phyloP scores from a whole-genome alignment of 768 basidiomycete species.

The Psilocybe tampanensis region DNA sequence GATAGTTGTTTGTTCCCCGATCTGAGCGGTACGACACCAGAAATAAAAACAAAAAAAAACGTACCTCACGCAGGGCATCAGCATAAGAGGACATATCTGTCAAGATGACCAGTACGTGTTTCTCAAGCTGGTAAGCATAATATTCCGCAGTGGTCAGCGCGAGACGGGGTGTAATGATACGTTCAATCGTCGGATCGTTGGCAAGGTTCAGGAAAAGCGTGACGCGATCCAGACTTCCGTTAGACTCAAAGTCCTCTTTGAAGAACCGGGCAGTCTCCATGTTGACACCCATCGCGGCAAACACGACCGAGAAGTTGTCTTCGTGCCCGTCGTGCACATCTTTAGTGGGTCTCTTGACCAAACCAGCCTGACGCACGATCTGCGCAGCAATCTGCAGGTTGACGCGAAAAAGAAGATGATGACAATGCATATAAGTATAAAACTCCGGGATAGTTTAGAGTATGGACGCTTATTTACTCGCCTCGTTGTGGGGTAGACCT shows the following conservation, averaged over 20 bases:
- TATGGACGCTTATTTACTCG: conserved; percentile 28
- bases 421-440: background rate
- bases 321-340: conserved; percentile 98
- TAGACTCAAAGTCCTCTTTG: conserved; percentile 99
- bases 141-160: conserved; percentile 99
- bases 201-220: conserved; percentile 98
- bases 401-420: background rate
- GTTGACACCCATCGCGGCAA: conserved; percentile 99
- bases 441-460: background rate
- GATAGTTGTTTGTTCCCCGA: background rate
- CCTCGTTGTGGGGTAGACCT: conserved; percentile 98
- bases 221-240: conserved; percentile 95
- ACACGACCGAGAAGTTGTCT: conserved; percentile 99
- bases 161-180: conserved; percentile 98
- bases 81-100: conserved; percentile 99
- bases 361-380: conserved; percentile 98
- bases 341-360: conserved; percentile 96
- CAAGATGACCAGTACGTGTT: conserved; percentile 98
- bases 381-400: conserved; percentile 99
- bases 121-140: conserved; percentile 99
- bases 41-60: conserved; percentile 28
- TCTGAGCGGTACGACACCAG: conserved; percentile 16
- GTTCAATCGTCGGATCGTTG: conserved; percentile 99
- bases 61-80: conserved; percentile 90
- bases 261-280: conserved; percentile 99